phyloP scores from a whole-genome alignment of 768 basidiomycete species.

The Lactarius psammicola region DNA sequence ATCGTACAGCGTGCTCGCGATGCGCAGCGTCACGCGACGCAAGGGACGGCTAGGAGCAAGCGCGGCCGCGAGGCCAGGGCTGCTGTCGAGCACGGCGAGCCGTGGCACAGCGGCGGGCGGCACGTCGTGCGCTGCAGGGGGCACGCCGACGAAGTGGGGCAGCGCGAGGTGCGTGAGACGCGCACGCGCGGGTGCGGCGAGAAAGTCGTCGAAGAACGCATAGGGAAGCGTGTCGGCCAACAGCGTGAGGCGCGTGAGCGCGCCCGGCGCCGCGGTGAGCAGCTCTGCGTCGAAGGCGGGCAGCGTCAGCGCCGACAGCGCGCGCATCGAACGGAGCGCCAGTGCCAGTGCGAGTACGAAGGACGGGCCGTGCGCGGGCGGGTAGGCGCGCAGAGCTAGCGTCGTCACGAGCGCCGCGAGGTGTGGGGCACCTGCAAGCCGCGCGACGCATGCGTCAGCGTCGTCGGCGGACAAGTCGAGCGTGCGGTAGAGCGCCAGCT shows the following conservation, averaged over 20 bases:
- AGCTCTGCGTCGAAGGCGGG: constrained; percentile 33
- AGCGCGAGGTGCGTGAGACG: constrained; percentile 22
- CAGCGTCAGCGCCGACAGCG: constrained; percentile 32
- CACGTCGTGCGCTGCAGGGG: constrained; percentile 21
- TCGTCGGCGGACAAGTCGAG: constrained; percentile 29
- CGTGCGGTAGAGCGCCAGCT: constrained; percentile 31
- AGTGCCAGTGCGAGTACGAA: constrained; percentile 32
- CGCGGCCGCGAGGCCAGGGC: constrained; percentile 31
- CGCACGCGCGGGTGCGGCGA: constrained; percentile 31
- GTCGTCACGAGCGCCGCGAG: constrained; percentile 33
- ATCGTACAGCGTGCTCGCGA: constrained; percentile 37
- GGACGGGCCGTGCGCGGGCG: constrained; percentile 22
- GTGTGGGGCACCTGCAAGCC: constrained; percentile 31
- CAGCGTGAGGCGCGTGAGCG: constrained; percentile 31
- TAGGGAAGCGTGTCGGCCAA: constrained; percentile 30
- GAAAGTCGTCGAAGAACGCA: constrained; percentile 32
- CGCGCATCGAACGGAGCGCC: constrained; percentile 37
- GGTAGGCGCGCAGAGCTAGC: constrained; percentile 27
- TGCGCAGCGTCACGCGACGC: constrained; percentile 28
- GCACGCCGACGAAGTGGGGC: constrained; percentile 18
- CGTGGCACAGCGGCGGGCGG: constrained; percentile 19
- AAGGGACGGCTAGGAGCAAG: constrained; percentile 35
- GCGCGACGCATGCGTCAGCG: constrained; percentile 31
- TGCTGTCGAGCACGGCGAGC: constrained; percentile 31
- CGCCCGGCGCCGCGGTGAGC: constrained; percentile 31